Percentiles rank a stretch among this genome's conserved stretches.
These are phyloP conservation scores for Sparassis latifolia DNA, from an alignment of 1,284 basidiomycete genomes.

Conservation along the genomic window DNA sequence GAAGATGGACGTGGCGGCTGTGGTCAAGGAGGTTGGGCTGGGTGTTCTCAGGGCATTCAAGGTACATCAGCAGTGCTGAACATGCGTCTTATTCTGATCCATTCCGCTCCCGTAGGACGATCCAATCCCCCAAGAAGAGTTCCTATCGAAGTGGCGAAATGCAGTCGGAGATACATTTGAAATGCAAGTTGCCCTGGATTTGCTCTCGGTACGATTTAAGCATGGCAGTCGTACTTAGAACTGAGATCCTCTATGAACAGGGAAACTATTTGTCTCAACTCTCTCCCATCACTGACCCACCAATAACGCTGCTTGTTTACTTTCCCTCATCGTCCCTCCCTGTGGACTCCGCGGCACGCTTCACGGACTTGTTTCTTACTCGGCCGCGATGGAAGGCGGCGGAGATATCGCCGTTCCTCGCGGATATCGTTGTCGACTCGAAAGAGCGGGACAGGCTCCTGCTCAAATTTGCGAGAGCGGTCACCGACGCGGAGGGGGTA, in stretches of 20 bases:
- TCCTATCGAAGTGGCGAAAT: conserved; percentile 62
- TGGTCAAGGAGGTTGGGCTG: conserved; percentile 65
- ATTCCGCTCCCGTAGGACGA: conserved; percentile 36
- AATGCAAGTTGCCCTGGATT: conserved; percentile 43
- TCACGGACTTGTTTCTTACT: conserved; percentile 79
- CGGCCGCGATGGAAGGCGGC: conserved; percentile 70
- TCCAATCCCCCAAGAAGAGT: conserved; percentile 45
- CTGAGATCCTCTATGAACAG: conserved; percentile 29
- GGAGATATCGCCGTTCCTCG: conserved; percentile 77
- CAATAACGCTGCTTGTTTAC: conserved; percentile 40
- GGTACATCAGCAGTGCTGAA: conserved; percentile 31
- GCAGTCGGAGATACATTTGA: conserved; percentile 74
- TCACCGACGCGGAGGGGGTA: conserved; percentile 59
- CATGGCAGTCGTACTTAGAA: not conserved
- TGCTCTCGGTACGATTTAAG: conserved; percentile 54
- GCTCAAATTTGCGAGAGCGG: conserved; percentile 77
- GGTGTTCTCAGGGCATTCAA: conserved; percentile 61
- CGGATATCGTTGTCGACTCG: conserved; percentile 71
- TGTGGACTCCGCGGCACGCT: conserved; percentile 67
- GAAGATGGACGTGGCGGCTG: conserved; percentile 51
- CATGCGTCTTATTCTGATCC: not conserved
- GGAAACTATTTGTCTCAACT: conserved; percentile 61
- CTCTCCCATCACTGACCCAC: conserved; percentile 23
- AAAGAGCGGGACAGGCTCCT: conserved; percentile 85
- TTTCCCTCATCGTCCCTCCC: conserved; percentile 74